phyloP scores from a whole-genome alignment of 192 early-diverging fungal species.

The Chytriomyces sp. region DNA sequence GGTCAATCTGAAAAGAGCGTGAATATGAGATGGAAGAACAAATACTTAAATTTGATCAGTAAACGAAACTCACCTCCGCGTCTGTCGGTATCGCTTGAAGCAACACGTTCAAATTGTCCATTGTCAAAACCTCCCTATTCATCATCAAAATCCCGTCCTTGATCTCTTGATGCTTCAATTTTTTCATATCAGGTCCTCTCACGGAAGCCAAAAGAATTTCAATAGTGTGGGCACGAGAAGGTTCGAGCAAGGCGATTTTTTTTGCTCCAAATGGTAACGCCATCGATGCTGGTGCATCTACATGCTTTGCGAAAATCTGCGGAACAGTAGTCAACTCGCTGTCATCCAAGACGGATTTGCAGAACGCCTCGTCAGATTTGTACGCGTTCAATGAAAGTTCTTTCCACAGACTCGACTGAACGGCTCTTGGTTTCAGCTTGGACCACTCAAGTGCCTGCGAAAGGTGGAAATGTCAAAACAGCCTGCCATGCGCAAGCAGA shows the following conservation, averaged over 20 bases:
- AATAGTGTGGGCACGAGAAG: constrained; percentile 44
- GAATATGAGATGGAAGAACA: not conserved
- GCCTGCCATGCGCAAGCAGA: not conserved
- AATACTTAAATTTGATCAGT: not conserved
- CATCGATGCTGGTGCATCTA: not conserved
- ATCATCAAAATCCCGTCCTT: constrained; percentile 45
- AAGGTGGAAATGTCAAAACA: not conserved
- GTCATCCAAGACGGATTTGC: constrained; percentile 37
- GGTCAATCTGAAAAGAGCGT: constrained; percentile 33
- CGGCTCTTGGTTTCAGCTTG: constrained; percentile 44
- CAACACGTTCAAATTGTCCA: constrained; percentile 44
- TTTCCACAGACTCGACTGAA: constrained; percentile 49
- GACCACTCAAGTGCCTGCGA: constrained; percentile 51
- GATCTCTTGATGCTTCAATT: constrained; percentile 43
- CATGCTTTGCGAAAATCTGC: constrained; percentile 36
- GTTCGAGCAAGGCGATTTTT: constrained; percentile 46
- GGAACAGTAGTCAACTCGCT: constrained; percentile 43
- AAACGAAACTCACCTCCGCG: constrained; percentile 36
- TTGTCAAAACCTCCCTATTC: constrained; percentile 44
- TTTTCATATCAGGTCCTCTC: constrained; percentile 13
- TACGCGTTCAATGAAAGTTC: constrained; percentile 47
- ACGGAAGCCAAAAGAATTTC: constrained; percentile 31
- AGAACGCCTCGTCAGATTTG: not conserved
- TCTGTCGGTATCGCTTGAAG: constrained; percentile 45
- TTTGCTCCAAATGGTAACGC: not conserved